phyloP scores from a whole-genome alignment of 2,329 filamentous ascomycete species.

The Diaporthe citri region DNA sequence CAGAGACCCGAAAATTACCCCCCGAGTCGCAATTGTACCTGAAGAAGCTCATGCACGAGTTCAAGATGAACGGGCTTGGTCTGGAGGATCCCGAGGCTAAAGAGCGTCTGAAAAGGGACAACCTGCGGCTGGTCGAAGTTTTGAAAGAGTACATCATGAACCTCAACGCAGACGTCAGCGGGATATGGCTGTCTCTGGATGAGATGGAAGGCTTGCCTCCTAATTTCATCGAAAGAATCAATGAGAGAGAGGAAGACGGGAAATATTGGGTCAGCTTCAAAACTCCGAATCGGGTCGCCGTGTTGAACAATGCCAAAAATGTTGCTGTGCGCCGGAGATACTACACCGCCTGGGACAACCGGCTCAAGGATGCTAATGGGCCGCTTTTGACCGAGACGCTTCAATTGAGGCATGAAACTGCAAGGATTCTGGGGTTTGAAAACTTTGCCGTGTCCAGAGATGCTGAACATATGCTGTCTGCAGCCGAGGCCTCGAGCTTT shows the following conservation, averaged over 20 bases:
- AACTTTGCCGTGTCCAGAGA: slow-evolving; percentile 6
- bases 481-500: background rate
- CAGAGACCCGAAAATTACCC: background rate
- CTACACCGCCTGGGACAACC: background rate
- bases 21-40: background rate
- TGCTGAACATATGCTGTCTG: background rate
- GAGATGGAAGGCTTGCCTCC: background rate
- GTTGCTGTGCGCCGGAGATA: background rate
- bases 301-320: background rate
- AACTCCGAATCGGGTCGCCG: background rate
- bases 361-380: background rate
- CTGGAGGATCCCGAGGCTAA: background rate
- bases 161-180: slow-evolving; percentile 1
- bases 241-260: background rate
- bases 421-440: background rate
- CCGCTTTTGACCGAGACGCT: background rate
- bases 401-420: background rate
- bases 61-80: background rate
- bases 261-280: background rate
- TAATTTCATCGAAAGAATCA: background rate
- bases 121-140: background rate
- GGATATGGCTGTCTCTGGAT: background rate
- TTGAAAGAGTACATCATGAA: slow-evolving; percentile 4
- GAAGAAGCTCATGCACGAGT: background rate
- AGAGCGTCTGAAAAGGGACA: background rate